Evolutionary conservation across 805 yeast genomes (phyloP).

Genomic region (Ogataea neopini): DNA sequence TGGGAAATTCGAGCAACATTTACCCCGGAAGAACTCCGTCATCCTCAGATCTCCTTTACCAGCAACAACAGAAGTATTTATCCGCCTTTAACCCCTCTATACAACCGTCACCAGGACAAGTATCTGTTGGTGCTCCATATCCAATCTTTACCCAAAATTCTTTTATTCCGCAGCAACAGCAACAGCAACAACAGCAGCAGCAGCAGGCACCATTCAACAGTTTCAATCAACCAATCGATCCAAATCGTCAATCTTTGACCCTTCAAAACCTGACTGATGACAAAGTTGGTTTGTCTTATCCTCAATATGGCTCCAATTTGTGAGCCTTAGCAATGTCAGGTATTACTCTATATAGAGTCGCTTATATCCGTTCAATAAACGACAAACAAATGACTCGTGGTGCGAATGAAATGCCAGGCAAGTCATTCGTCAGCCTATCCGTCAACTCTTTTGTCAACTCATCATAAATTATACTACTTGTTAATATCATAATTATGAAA

Average conservation of each 20-base stretch:
- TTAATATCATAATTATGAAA: too few relatives aligned
- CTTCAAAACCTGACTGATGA: not conserved
- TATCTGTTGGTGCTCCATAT: not conserved
- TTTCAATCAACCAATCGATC: not conserved
- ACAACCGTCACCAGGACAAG: not conserved
- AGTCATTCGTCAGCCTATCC: too few relatives aligned
- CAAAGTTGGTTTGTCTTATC: constrained; percentile 4
- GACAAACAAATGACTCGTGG: not conserved
- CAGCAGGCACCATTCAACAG: constrained; percentile 1
- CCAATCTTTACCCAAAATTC: constrained; percentile 1
- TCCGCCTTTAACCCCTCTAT: constrained; percentile 2
- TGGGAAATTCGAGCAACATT: not conserved
- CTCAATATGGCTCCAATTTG: constrained; percentile 6
- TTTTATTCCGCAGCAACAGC: constrained; percentile 1
- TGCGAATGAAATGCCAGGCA: too few relatives aligned
- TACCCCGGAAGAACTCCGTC: not conserved
- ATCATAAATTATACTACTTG: too few relatives aligned
- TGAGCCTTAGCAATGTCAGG: not conserved
- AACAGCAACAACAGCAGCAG: not conserved
- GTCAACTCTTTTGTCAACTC: too few relatives aligned
- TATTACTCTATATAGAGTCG: constrained; percentile 1
- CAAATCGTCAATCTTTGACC: not conserved
- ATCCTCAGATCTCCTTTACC: constrained; percentile 2
- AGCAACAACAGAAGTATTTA: constrained; percentile 6
- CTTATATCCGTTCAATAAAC: constrained; percentile 2